Percentiles rank a stretch among this genome's conserved stretches.
These are phyloP conservation scores for Phytophthora pinifolia DNA, from an alignment of 352 stramenopile species.

Conservation along the genomic window DNA sequence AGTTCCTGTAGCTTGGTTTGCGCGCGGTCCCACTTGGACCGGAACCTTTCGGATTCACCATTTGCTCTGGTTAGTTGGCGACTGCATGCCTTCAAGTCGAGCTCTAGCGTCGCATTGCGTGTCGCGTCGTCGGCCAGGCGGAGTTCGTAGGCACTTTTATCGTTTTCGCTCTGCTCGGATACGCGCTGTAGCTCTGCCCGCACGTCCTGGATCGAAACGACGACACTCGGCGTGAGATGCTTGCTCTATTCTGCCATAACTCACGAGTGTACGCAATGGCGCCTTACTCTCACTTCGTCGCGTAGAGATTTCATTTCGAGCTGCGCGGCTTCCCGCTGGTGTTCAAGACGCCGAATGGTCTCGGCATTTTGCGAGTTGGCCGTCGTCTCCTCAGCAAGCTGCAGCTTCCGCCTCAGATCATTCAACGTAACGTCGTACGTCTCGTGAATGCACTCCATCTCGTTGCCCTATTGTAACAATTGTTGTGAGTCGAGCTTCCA, in stretches of 20 bases:
- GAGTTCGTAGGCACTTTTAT: constrained; percentile 42
- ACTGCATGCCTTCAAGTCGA: constrained; percentile 55
- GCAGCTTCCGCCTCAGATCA: constrained; percentile 58
- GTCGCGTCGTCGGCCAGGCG: constrained; percentile 53
- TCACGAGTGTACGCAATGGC: too few relatives aligned
- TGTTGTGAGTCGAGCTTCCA: not conserved
- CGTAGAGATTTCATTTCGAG: constrained; percentile 67
- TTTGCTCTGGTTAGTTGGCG: constrained; percentile 47
- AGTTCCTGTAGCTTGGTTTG: constrained; percentile 62
- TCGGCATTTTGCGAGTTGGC: constrained; percentile 41
- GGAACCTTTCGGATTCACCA: constrained; percentile 52
- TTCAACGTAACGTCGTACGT: constrained; percentile 62
- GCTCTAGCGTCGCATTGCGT: constrained; percentile 42
- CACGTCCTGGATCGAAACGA: constrained; percentile 39
- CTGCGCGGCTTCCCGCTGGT: constrained; percentile 48
- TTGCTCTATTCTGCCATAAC: not conserved
- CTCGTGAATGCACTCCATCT: constrained; percentile 74
- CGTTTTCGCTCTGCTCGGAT: constrained; percentile 36
- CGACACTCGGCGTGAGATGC: not conserved
- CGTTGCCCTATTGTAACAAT: constrained; percentile 42
- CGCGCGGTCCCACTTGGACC: constrained; percentile 49
- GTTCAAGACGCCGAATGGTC: constrained; percentile 50
- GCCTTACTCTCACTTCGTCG: constrained; percentile 56
- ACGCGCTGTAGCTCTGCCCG: constrained; percentile 48
- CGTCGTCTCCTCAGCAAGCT: constrained; percentile 40